A percentile compares a stretch with the other conserved stretches of the same genome.
phyloP scores from a whole-genome alignment of 1,139 yeast genomes.

The Casaregolazyma lundiana region DNA sequence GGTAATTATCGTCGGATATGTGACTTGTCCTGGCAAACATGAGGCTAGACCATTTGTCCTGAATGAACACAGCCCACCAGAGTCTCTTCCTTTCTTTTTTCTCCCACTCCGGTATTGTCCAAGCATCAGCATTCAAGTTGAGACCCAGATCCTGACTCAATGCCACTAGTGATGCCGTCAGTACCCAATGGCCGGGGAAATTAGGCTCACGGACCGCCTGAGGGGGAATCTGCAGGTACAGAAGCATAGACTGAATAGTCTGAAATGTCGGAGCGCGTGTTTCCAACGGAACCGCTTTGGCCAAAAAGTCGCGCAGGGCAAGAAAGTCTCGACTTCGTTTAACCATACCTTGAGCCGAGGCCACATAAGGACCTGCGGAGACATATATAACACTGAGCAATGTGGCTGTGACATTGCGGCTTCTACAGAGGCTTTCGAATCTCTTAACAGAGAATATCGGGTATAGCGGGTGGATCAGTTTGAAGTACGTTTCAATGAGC shows the following conservation, averaged over 20 bases:
- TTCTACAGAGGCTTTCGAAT: background rate
- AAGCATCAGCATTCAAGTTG: conserved; percentile 71
- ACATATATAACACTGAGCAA: conserved; percentile 6
- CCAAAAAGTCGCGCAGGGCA: conserved; percentile 4
- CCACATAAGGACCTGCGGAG: conserved; percentile 3
- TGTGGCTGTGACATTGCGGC: background rate
- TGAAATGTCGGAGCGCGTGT: conserved; percentile 2
- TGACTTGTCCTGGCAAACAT: conserved; percentile 3
- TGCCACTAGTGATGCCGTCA: conserved; percentile 76
- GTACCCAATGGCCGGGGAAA: conserved; percentile 56
- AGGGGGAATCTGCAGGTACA: conserved; percentile 25
- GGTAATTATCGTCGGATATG: background rate
- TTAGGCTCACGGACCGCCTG: conserved; percentile 20
- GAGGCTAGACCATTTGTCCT: conserved; percentile 61
- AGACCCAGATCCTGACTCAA: conserved; percentile 76
- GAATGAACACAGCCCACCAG: conserved; percentile 86
- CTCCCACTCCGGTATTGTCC: conserved; percentile 90
- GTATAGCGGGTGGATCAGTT: conserved; percentile 32
- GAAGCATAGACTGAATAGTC: conserved; percentile 34
- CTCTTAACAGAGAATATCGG: conserved; percentile 24
- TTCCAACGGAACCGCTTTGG: conserved; percentile 5
- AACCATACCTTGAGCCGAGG: conserved; percentile 1
- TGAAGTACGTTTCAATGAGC: conserved; percentile 31
- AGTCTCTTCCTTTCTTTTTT: conserved; percentile 70
- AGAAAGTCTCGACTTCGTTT: background rate